phyloP scores from a whole-genome alignment of 768 basidiomycete genomes.

The Rhizopogon sp. region DNA sequence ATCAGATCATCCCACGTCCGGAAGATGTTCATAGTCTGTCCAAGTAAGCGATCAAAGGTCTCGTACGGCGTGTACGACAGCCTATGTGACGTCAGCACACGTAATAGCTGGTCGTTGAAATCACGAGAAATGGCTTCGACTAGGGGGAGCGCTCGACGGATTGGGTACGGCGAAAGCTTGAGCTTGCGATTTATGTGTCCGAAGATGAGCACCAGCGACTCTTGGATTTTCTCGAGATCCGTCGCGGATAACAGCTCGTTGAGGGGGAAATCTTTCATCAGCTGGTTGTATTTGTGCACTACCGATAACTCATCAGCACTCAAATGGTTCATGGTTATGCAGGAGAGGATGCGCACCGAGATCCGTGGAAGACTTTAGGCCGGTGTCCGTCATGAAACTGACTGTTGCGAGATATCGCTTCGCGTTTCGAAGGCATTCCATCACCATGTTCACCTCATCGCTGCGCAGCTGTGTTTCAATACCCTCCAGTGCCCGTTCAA shows the following conservation, averaged over 20 bases:
- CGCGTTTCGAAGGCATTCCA: slow-evolving; percentile 92
- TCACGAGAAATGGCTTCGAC: slow-evolving; percentile 98
- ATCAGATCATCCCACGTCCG: slow-evolving; percentile 85
- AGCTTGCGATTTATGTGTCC: slow-evolving; percentile 94
- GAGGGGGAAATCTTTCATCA: slow-evolving; percentile 99
- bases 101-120: slow-evolving; percentile 92
- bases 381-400: slow-evolving; percentile 97
- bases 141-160: slow-evolving; percentile 90
- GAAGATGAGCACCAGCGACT: slow-evolving; percentile 83
- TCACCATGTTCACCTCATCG: slow-evolving; percentile 88
- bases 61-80: slow-evolving; percentile 93
- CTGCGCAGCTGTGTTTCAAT: slow-evolving; percentile 90
- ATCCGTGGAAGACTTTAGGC: slow-evolving; percentile 90
- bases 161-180: slow-evolving; percentile 93
- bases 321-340: neutral
- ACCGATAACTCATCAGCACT: neutral
- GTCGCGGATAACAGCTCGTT: slow-evolving; percentile 96
- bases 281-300: slow-evolving; percentile 97
- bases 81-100: slow-evolving; percentile 86
- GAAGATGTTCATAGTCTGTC: slow-evolving; percentile 73
- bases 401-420: slow-evolving; percentile 97
- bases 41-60: slow-evolving; percentile 84
- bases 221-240: slow-evolving; percentile 92
- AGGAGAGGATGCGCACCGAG: slow-evolving; percentile 45
- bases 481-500: slow-evolving; percentile 89